Evolutionary conservation across 306 rosid species (phyloP).

Genomic region (Acacia melanoxylon): DNA sequence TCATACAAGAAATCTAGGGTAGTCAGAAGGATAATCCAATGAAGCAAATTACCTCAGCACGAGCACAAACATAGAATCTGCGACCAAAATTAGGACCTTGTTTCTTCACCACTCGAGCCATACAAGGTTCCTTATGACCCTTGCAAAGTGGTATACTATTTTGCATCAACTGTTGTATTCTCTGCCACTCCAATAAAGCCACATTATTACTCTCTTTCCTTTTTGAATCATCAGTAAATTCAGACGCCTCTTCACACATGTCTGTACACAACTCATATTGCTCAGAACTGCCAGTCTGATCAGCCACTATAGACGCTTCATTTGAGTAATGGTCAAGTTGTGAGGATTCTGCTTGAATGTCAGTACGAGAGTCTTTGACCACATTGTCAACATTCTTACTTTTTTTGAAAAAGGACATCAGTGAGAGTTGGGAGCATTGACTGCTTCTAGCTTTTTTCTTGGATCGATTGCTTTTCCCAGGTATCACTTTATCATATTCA

Average conservation of each 20-base stretch:
- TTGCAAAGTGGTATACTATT: slow-evolving; percentile 88
- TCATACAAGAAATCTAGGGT: slow-evolving; percentile 1
- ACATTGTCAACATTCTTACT: not conserved
- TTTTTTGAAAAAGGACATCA: slow-evolving; percentile 9
- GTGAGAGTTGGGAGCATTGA: slow-evolving; percentile 7
- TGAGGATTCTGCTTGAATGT: slow-evolving; percentile 36
- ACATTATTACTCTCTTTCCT: slow-evolving; percentile 56
- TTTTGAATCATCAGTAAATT: slow-evolving; percentile 32
- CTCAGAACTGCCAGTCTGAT: slow-evolving; percentile 36
- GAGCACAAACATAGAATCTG: slow-evolving; percentile 66
- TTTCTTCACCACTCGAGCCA: slow-evolving; percentile 87
- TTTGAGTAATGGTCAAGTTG: slow-evolving; percentile 39
- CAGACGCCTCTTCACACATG: slow-evolving; percentile 41
- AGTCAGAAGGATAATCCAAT: not conserved
- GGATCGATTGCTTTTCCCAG: slow-evolving; percentile 28
- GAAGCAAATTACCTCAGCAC: slow-evolving; percentile 15
- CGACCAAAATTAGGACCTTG: slow-evolving; percentile 84
- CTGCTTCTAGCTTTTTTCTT: slow-evolving; percentile 64
- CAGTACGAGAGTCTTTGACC: slow-evolving; percentile 7
- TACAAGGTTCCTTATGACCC: slow-evolving; percentile 82
- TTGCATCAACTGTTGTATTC: slow-evolving; percentile 91
- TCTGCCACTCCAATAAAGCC: slow-evolving; percentile 82
- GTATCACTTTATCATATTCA: slow-evolving; percentile 30
- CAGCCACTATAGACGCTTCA: slow-evolving; percentile 41
- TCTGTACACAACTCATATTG: slow-evolving; percentile 39